Evolutionary conservation across 208 protist species (phyloP).

Genomic region (Phytomonas sp.): DNA sequence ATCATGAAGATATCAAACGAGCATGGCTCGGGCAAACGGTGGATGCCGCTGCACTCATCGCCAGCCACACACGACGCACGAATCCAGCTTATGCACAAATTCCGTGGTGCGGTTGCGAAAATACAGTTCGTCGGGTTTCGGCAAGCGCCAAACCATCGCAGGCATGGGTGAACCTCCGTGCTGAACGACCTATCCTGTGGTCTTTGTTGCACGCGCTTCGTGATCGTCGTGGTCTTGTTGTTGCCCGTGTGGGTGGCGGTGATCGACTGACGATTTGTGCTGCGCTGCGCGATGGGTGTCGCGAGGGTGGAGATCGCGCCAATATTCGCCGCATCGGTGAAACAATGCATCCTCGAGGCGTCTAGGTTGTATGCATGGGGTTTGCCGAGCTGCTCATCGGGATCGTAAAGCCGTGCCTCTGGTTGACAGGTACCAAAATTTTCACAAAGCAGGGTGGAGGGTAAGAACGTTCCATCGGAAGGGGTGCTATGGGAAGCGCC

Average conservation of each 20-base stretch:
- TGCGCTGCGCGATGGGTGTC: background rate
- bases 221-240: slow-evolving; percentile 1
- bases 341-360: background rate
- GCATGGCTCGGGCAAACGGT: slow-evolving; percentile 62
- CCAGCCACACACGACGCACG: slow-evolving; percentile 39
- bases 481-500: background rate
- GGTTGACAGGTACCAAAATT: background rate
- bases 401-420: background rate
- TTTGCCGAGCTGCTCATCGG: background rate
- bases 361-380: background rate
- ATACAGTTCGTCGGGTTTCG: slow-evolving; percentile 54
- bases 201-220: background rate
- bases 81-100: slow-evolving; percentile 75
- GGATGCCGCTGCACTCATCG: slow-evolving; percentile 49
- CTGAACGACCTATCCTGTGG: slow-evolving; percentile 18
- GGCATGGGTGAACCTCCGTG: slow-evolving; percentile 47
- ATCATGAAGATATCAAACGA: slow-evolving; percentile 32
- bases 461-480: background rate
- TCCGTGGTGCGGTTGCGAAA: slow-evolving; percentile 45
- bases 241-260: background rate
- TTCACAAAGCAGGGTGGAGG: background rate
- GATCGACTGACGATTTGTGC: background rate
- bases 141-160: slow-evolving; percentile 67
- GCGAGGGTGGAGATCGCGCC: background rate
- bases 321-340: background rate